A percentile compares a stretch with the other conserved stretches of the same genome.
These are phyloP conservation scores for Candida sanyaensis DNA, from an alignment of 1,139 yeast genomes.

Conservation along the genomic window DNA sequence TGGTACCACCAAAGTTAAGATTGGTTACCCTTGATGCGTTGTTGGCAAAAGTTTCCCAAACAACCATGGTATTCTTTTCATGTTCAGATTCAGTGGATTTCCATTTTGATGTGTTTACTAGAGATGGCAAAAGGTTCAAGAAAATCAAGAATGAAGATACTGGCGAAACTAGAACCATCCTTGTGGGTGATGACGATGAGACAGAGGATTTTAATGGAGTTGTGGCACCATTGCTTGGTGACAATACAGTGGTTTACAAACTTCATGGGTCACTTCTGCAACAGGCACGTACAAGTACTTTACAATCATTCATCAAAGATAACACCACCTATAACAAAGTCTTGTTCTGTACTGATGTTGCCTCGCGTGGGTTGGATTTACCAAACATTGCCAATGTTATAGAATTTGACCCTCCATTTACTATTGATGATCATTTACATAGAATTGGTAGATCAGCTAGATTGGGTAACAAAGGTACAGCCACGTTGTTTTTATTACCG, in stretches of 20 bases:
- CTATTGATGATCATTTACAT: constrained; percentile 71
- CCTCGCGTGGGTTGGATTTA: constrained; percentile 70
- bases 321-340: constrained; percentile 52
- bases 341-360: constrained; percentile 81
- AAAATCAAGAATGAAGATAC: constrained; percentile 30
- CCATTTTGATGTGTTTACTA: constrained; percentile 75
- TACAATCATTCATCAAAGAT: constrained; percentile 59
- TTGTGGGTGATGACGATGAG: constrained; percentile 20
- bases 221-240: constrained; percentile 57
- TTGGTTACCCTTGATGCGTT: constrained; percentile 76
- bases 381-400: constrained; percentile 66
- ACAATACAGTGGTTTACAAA: constrained; percentile 60
- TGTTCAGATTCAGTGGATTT: constrained; percentile 96
- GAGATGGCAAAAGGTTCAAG: constrained; percentile 47
- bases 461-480: constrained; percentile 66
- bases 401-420: constrained; percentile 71
- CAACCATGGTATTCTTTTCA: constrained; percentile 80
- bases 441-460: constrained; percentile 77
- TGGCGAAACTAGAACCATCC: constrained; percentile 20
- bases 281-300: constrained; percentile 74
- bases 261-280: constrained; percentile 92
- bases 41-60: constrained; percentile 49
- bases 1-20: constrained; percentile 90
- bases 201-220: constrained; percentile 40
- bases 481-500: constrained; percentile 77